Evolutionary conservation across 2,329 filamentous ascomycete genomes (phyloP), one percentile per base, ranked within the genome.

Genomic region (Ophiostoma montium): DNA sequence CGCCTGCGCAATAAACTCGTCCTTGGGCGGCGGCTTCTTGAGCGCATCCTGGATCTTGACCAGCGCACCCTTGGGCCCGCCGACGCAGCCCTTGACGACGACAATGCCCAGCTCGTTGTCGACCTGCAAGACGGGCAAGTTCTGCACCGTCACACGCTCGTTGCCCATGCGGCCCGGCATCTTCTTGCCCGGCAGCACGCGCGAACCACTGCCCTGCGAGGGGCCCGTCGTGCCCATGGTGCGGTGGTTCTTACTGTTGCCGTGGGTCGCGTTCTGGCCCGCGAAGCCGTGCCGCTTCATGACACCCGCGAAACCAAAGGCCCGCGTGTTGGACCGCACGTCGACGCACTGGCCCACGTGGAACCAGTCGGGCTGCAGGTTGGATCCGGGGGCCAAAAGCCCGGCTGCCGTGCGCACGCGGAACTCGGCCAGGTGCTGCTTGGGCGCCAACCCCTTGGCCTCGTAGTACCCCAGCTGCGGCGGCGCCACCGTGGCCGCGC

Each of bases 151-250:
- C 50, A 88, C 84, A 57, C 78, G 80, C 65, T 94, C 77, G 56
- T 84, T 85, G 55, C 92, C 92, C 92, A 98, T 96, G 52, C 86
- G 80, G 49, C 92, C 92, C 3, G 92, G 80, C 92, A 98, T 98
- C 70, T 88, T 92, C 78, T 98, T 98, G 53, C 92, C 92, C 0
- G 92, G 92, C 62, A 88, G 71, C 21, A 98, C 90, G 67, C 92
- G 80, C 54, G 86, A 94, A 68, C 92, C 92, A 62, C 84, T 82
- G 56, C 92, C 92, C 67, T 98, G 92, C 58, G 84, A 85, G 52
- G 84, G 86, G 63, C 92, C 92, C 8, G 83, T 76, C 32, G 87
- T 90, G 72, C 92, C 92, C 69, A 95, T 86, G 27, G 85, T 85
- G 61, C 92, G 78, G 74, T 98, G 92, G 61, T 86, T 88, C 69